Conservation (phyloP, 1,284 basidiomycete species). For the Moniliella sp. region DNA sequence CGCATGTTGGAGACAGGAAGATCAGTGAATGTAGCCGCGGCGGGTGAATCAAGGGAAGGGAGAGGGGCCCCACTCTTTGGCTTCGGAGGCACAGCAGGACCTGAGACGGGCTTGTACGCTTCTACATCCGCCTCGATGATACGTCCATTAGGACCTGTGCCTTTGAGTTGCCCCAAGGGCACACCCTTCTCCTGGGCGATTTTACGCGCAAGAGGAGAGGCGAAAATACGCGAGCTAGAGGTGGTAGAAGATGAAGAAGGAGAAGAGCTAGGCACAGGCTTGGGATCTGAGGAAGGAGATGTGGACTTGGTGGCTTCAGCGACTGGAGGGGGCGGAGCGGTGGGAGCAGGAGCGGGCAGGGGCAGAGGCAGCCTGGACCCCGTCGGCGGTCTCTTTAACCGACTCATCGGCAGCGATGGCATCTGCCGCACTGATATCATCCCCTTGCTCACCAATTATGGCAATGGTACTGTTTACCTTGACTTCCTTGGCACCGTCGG, state of each 20-base stretch:
- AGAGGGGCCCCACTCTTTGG: constrained; percentile 8
- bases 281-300: no score
- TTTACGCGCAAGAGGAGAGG: constrained; percentile 82
- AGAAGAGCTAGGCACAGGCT: constrained; percentile 4
- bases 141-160: constrained; percentile 75
- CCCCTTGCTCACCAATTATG: constrained; percentile 74
- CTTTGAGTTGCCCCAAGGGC: constrained; percentile 72
- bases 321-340: no score
- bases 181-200: constrained; percentile 85
- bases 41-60: constrained; percentile 5
- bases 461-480: constrained; percentile 71
- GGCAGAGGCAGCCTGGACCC: no score
- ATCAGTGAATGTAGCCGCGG: constrained; percentile 53
- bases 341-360: no score
- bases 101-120: constrained; percentile 42
- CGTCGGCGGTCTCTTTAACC: no score
- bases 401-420: no score
- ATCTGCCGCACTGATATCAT: constrained; percentile 63
- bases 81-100: constrained; percentile 5
- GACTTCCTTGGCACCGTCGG: constrained; percentile 67
- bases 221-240: constrained; percentile 47
- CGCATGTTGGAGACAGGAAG: constrained; percentile 86
- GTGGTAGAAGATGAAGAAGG: constrained; percentile 17
- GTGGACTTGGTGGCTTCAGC: no score
- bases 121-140: constrained; percentile 86